phyloP scores from a whole-genome alignment of 352 stramenopile species.

The Phytophthora pini region DNA sequence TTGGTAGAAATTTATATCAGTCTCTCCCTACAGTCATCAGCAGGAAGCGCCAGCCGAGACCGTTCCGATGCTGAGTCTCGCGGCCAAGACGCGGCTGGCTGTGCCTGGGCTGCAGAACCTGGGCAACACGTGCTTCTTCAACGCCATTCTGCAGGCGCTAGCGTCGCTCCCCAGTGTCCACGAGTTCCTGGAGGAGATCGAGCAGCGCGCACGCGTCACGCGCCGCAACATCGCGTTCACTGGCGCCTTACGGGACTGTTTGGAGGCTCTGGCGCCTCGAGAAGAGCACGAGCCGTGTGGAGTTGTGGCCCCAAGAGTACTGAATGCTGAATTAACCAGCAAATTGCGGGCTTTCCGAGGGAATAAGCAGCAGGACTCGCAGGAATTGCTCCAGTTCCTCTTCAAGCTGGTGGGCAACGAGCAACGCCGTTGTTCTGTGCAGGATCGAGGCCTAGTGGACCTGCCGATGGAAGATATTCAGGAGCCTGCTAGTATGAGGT shows the following conservation, averaged over 20 bases:
- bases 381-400: slow-evolving; percentile 88
- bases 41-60: slow-evolving; percentile 1
- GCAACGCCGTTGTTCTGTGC: slow-evolving; percentile 54
- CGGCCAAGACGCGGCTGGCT: slow-evolving; percentile 27
- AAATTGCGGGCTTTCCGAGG: slow-evolving; percentile 66
- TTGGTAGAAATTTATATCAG: not conserved
- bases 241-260: slow-evolving; percentile 63
- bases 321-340: slow-evolving; percentile 71
- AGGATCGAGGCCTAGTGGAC: slow-evolving; percentile 63
- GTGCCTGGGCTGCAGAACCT: slow-evolving; percentile 83
- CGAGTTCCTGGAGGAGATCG: slow-evolving; percentile 72
- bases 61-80: slow-evolving; percentile 22
- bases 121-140: slow-evolving; percentile 93
- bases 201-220: slow-evolving; percentile 47
- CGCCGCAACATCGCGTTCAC: slow-evolving; percentile 61
- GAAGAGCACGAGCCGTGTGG: slow-evolving; percentile 38
- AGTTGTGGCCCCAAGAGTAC: slow-evolving; percentile 50
- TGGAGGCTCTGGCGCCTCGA: slow-evolving; percentile 49
- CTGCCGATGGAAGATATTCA: slow-evolving; percentile 35
- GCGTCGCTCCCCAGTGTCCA: slow-evolving; percentile 74
- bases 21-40: not conserved
- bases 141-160: slow-evolving; percentile 88
- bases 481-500: slow-evolving; percentile 24
- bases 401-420: slow-evolving; percentile 82
- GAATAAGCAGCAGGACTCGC: slow-evolving; percentile 88